Base-by-base conservation (phyloP, 257 asterid genomes). In the Solanum phureja region DNA sequence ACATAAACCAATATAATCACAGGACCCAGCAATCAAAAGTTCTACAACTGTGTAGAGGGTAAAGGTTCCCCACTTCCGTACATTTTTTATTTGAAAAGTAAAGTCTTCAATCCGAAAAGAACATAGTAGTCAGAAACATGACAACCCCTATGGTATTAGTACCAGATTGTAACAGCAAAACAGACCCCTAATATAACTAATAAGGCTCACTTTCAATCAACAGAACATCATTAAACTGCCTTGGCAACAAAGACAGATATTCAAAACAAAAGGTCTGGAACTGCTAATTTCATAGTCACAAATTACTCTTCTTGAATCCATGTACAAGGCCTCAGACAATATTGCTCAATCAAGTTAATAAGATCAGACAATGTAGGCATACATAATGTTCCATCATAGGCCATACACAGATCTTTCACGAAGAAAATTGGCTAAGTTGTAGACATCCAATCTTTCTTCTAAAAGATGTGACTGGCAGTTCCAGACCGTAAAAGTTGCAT, bases 321-420 rank as follows among this genome's bases (percentile, higher is more conserved):
- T 29, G 11, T 49, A 29, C 85, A 49, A 82, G 82, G 89, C 85
- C 88, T 76, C 85, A 38, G 86, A 75, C 27, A 56, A 46, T 44
- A 72, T 86, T 69, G 27, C 24, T 86, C 88, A 44, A 27, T 86
- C 72, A 86, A 44, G 24, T 21, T 34, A 33, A 46, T 29, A 33
- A 46, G 84, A 72, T 86, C 72, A 86, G 83, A 72, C 83, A 86
- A 86, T 71, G 84, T 72, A 72, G 84, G 88, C 83, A 86, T 71
- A 79, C 13, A 72, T 46, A 44, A 44, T 23, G 2, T 86, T 58
- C 88, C 72, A 86, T 86, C 83, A 86, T 33, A 71, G 88, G 84
- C 84, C 88, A 23, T 14, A 44, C 0, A 27, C 38, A 8, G 16
- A 79, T 44, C 24, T 38, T 79, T 24, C 24, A 16, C 2, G 1